Base-by-base conservation (phyloP, 2,329 filamentous ascomycete genomes). In the Colletotrichum musicola region DNA sequence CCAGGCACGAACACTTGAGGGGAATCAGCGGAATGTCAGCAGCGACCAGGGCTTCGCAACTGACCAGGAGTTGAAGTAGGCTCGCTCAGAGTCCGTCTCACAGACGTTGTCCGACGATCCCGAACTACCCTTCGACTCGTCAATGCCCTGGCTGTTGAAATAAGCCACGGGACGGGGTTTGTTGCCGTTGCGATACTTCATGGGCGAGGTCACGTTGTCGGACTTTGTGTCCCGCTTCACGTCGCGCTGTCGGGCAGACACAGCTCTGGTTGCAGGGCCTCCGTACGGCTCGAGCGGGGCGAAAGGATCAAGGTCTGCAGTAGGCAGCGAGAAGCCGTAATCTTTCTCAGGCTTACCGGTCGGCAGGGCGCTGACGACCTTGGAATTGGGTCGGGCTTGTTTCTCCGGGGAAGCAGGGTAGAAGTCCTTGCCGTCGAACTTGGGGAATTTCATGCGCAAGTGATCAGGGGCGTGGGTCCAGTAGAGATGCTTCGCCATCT, bases 391-490 rank as follows among this genome's bases (percentile, higher is more conserved):
- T 3, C 49, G 55, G 53, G 71, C 35, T 68, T 77, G 73, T 74
- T 86, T 87, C 58, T 70, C 75, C 1, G 87, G 86, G 0, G 88
- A 89, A 3, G 86, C 79, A 35, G 85, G 86, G 70, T 90, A 90
- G 72, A 90, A 90, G 74, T 90, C 84, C 75, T 88, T 89, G 25
- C 89, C 88, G 71, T 91, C 88, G 72, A 89, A 91, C 75, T 88
- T 90, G 40, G 89, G 88, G 47, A 90, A 78, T 2, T 87, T 86
- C 40, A 80, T 82, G 56, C 85, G 81, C 13, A 82, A 81, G 71
- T 84, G 82, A 35, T 78, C 81, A 49, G 88, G 83, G 16, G 85
- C 84, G 50, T 86, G 85, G 10, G 86, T 88, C 87, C 88, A 91
- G 75, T 89, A 90, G 71, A 89, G 77, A 70, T 86, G 83, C 51